Percentiles rank a stretch among this genome's conserved stretches.
These are phyloP conservation scores for Bathelium albidoporum DNA, from an alignment of 495 filamentous ascomycete species.

Conservation along the genomic window DNA sequence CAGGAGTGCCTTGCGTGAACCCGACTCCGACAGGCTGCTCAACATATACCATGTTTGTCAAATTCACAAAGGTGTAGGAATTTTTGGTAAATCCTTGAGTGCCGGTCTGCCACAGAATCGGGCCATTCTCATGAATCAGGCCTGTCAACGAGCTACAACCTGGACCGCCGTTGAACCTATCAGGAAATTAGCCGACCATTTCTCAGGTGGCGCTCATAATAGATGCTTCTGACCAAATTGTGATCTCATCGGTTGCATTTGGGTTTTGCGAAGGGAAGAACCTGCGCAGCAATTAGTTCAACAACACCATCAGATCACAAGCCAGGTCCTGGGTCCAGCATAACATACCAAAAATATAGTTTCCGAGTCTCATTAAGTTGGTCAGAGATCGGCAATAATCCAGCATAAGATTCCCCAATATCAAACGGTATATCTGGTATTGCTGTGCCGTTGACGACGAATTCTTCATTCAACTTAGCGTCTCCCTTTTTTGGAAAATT, in stretches of 20 bases:
- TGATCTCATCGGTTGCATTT: conserved; percentile 51
- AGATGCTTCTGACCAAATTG: conserved; percentile 69
- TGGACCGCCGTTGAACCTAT: conserved; percentile 29
- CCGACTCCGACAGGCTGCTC: conserved; percentile 74
- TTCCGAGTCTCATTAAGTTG: conserved; percentile 41
- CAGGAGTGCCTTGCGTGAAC: conserved; percentile 41
- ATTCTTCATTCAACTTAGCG: conserved; percentile 32
- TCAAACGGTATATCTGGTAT: conserved; percentile 68
- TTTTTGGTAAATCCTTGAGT: conserved; percentile 54
- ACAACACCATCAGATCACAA: too few relatives aligned
- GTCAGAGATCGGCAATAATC: conserved; percentile 54
- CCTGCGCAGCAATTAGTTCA: neutral
- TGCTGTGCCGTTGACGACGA: conserved; percentile 52
- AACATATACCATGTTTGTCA: conserved; percentile 67
- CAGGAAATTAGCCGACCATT: neutral
- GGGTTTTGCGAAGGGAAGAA: conserved; percentile 55
- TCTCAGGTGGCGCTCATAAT: conserved; percentile 29
- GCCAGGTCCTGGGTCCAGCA: too few relatives aligned
- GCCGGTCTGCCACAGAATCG: conserved; percentile 63
- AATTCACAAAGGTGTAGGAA: conserved; percentile 46
- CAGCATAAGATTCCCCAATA: conserved; percentile 67
- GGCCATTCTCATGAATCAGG: conserved; percentile 65
- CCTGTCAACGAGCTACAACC: conserved; percentile 62
- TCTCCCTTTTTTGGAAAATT: neutral
- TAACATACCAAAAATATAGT: conserved; percentile 58